Conservation (phyloP, 345 rosid species). For the Salix purpurea region DNA sequence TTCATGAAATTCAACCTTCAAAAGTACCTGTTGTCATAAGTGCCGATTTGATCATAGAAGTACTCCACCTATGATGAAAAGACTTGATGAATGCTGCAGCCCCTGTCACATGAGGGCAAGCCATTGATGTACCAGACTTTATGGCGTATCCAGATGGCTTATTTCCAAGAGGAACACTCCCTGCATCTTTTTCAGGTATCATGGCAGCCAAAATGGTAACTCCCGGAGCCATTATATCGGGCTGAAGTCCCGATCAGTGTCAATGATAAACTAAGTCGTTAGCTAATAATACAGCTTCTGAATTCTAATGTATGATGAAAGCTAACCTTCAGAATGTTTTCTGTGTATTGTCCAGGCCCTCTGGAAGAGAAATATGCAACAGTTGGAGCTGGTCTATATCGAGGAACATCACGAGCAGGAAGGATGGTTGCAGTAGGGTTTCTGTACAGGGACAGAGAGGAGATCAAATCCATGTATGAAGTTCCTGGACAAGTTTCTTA, state of each 20-base stretch:
- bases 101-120: conserved; percentile 83
- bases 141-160: conserved; percentile 39
- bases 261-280: neutral
- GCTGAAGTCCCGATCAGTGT: conserved; percentile 32
- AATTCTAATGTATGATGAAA: too few species aligned
- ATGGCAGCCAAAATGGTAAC: conserved; percentile 69
- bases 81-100: conserved; percentile 64
- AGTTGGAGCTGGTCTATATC: conserved; percentile 64
- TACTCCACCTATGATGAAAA: conserved; percentile 46
- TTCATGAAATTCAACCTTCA: neutral
- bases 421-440: conserved; percentile 54
- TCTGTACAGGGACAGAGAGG: conserved; percentile 23
- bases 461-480: too few species aligned
- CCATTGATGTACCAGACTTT: conserved; percentile 80
- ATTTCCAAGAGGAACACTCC: conserved; percentile 25
- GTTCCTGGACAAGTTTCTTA: too few species aligned
- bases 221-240: conserved; percentile 85
- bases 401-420: conserved; percentile 36
- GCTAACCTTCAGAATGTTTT: conserved; percentile 76
- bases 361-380: conserved; percentile 76
- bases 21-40: conserved; percentile 68
- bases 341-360: conserved; percentile 64
- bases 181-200: conserved; percentile 34
- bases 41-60: conserved; percentile 74
- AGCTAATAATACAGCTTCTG: too few species aligned